Base-by-base conservation (phyloP, 164 flowering plant species). In the Chloranthus sessilifolius region DNA sequence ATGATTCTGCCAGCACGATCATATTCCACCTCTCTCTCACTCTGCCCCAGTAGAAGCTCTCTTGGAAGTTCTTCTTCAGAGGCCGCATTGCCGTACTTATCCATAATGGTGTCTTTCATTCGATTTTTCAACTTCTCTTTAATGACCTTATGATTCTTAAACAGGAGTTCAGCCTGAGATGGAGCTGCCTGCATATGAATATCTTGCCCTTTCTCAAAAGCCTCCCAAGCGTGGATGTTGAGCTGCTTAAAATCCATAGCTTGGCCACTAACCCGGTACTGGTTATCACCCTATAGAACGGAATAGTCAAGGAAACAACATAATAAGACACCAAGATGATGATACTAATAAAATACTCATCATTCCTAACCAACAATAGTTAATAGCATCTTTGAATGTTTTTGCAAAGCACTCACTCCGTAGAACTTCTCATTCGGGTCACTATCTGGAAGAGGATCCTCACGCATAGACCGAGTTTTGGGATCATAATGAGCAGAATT, bases 1-100 rank as follows among this genome's bases (percentile, higher is more conserved):
- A 89, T 75, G 31, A 89, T 65, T 55, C 97, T 74, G n/a, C 97
- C 95, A 67, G 97, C 92, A 43, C 92, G 90, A 59, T 89, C 97
- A 73, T 80, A 78, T 61, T 74, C 82, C 26, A 71, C 71, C 59
- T 74, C 71, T 58, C 63, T 67, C 50, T 85, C 95, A 70, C 81
- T 79, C 67, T 86, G 88, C n/a, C 95, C 94, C 11, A 85, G 64
- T 2, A 85, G 71, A 60, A 85, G 83, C 46, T 85, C 94, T 39
- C 64, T 73, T 26, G 88, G 90, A 49, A 83, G 55, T 33, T 74
- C 76, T 56, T 77, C 90, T 34, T 71, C 79, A 15, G 71, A 26
- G 24, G 95, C 88, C 27, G 88, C 88, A 79, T 86, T 83, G 8
- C 90, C 90, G 69, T 86, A 83, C 68, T 81, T 86, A 65, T 83